Conservation (phyloP, 768 basidiomycete species). For the Ephemerocybe angulata region DNA sequence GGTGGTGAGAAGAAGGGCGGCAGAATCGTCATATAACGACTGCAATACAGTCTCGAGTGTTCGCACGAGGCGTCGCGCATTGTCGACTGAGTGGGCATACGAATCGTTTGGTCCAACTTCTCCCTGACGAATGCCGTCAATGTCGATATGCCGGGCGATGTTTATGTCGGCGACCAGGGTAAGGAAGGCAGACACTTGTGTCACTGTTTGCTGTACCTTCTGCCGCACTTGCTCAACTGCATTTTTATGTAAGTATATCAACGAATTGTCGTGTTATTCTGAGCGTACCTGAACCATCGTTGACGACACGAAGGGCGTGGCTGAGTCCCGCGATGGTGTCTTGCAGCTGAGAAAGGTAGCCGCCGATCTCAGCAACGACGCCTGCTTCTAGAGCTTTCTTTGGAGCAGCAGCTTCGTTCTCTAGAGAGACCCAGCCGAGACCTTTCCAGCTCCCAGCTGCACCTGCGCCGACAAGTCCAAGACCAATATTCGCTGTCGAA, state of each 20-base stretch:
- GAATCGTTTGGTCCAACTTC: constrained; percentile 42
- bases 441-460: constrained; percentile 77
- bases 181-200: constrained; percentile 57
- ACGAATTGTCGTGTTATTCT: no score
- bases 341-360: constrained; percentile 46
- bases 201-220: constrained; percentile 48
- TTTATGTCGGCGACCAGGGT: constrained; percentile 65
- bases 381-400: constrained; percentile 47
- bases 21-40: constrained; percentile 69
- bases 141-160: constrained; percentile 77
- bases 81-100: constrained; percentile 65
- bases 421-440: constrained; percentile 71
- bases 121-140: constrained; percentile 65
- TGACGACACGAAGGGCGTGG: constrained; percentile 28
- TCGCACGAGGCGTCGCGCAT: constrained; percentile 63
- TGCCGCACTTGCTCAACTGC: constrained; percentile 40
- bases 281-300: constrained; percentile 37
- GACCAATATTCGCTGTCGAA: constrained; percentile 59
- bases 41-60: constrained; percentile 69
- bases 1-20: constrained; percentile 53
- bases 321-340: constrained; percentile 42
- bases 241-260: constrained; percentile 1
- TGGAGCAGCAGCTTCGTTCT: constrained; percentile 46
- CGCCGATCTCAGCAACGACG: constrained; percentile 51
- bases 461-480: constrained; percentile 80